phyloP scores from a whole-genome alignment of 2,329 filamentous ascomycete species.

The Periconia digitata region DNA sequence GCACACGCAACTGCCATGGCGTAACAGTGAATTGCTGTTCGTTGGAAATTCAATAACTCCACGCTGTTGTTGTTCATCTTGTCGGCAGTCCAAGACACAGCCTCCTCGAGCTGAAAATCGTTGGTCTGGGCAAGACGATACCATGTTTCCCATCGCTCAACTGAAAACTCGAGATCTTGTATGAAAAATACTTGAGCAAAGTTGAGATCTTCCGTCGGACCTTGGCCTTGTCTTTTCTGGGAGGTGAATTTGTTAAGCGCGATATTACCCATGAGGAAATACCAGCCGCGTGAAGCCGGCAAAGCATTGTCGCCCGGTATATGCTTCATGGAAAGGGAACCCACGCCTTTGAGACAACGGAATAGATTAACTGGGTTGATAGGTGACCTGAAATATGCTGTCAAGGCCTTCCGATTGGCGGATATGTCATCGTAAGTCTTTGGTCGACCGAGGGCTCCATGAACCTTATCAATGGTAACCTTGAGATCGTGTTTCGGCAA shows the following conservation, averaged over 20 bases:
- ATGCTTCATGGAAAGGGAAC: slow-evolving; percentile 46
- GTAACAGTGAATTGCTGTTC: slow-evolving; percentile 78
- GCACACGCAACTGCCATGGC: slow-evolving; percentile 68
- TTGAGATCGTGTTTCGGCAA: slow-evolving; percentile 89
- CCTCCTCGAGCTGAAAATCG: slow-evolving; percentile 84
- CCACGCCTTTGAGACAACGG: slow-evolving; percentile 75
- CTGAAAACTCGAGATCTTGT: slow-evolving; percentile 79
- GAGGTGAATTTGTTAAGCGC: slow-evolving; percentile 82
- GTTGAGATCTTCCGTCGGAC: slow-evolving; percentile 80
- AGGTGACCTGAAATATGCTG: slow-evolving; percentile 76
- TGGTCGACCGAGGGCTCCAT: slow-evolving; percentile 75
- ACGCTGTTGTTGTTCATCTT: slow-evolving; percentile 83
- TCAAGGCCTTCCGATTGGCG: slow-evolving; percentile 85
- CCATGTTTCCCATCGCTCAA: slow-evolving; percentile 87
- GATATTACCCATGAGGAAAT: slow-evolving; percentile 86
- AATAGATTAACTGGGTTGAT: slow-evolving; percentile 82
- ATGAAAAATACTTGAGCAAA: slow-evolving; percentile 78
- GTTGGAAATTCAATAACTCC: slow-evolving; percentile 74
- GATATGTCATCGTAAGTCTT: slow-evolving; percentile 78
- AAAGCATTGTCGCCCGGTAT: slow-evolving; percentile 66
- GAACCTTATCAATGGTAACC: slow-evolving; percentile 87
- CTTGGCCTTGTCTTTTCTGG: slow-evolving; percentile 75
- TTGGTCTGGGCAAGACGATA: slow-evolving; percentile 84
- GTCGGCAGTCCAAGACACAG: slow-evolving; percentile 84
- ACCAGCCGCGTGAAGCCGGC: slow-evolving; percentile 84